Conservation (phyloP, 805 yeast genomes). For the Grigorovia jiainica region DNA sequence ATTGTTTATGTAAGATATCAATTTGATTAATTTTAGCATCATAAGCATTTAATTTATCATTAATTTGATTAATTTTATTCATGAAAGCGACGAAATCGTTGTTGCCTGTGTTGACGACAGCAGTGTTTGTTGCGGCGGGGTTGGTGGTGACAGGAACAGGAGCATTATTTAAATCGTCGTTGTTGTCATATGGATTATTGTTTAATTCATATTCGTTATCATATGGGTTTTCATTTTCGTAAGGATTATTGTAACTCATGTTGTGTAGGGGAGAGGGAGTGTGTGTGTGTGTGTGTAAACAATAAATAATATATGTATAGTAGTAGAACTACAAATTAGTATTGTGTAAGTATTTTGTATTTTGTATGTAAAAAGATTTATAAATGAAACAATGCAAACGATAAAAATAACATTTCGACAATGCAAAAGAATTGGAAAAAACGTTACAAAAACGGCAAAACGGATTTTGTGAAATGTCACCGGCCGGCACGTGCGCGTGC, state of each 20-base stretch:
- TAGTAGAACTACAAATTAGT: no score
- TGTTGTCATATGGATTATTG: constrained; percentile 5
- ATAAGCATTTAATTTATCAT: constrained; percentile 60
- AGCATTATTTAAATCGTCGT: constrained; percentile 2
- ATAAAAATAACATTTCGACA: no score
- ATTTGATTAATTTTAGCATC: constrained; percentile 59
- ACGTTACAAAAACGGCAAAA: no score
- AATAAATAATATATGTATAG: no score
- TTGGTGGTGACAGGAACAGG: background rate
- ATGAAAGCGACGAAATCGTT: constrained; percentile 55
- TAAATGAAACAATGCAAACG: no score
- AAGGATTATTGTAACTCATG: constrained; percentile 29
- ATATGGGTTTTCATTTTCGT: constrained; percentile 18
- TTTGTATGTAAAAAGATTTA: no score
- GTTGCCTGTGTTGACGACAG: constrained; percentile 4
- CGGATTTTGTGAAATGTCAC: no score
- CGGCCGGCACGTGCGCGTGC: no score
- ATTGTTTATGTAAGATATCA: constrained; percentile 58
- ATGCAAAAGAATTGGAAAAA: no score
- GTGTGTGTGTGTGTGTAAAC: no score
- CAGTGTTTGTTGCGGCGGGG: background rate
- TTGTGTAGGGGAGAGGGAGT: background rate
- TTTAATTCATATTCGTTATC: constrained; percentile 5
- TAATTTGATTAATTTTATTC: constrained; percentile 57
- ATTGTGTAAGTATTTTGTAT: no score